Evolutionary conservation across 129 eudicot species (phyloP).

Genomic region (Solidago caesia): DNA sequence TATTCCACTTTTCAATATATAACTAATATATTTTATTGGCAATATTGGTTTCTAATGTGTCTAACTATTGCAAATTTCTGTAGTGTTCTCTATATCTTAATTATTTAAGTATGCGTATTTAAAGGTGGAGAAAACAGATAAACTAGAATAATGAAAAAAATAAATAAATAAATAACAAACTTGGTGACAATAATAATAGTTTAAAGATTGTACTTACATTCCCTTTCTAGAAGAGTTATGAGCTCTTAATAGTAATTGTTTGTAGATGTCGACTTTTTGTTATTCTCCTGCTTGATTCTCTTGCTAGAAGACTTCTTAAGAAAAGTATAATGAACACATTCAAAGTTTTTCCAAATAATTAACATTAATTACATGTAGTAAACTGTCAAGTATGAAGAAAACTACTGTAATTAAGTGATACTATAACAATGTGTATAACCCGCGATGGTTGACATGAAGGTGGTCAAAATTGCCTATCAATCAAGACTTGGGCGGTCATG

Average conservation of each 20-base stretch:
- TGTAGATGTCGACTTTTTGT: background rate
- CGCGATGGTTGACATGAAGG: no score
- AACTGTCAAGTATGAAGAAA: no score
- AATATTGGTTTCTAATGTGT: background rate
- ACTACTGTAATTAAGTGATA: no score
- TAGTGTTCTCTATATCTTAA: background rate
- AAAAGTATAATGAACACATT: background rate
- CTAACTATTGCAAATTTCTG: background rate
- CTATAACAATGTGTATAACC: no score
- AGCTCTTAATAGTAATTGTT: background rate
- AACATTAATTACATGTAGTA: background rate
- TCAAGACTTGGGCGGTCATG: no score
- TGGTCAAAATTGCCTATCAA: no score
- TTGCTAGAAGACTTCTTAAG: background rate
- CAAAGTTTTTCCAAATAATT: background rate
- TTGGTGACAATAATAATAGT: no score
- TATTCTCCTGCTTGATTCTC: background rate
- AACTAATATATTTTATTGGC: background rate
- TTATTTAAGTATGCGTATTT: no score
- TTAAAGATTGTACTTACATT: background rate
- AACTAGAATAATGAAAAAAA: no score
- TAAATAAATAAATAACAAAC: no score
- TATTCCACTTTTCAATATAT: slow-evolving; percentile 7
- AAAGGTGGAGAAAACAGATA: background rate
- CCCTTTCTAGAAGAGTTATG: slow-evolving; percentile 3